Conservation (phyloP, 1,284 basidiomycete genomes). For the Pulveroboletus sp. region DNA sequence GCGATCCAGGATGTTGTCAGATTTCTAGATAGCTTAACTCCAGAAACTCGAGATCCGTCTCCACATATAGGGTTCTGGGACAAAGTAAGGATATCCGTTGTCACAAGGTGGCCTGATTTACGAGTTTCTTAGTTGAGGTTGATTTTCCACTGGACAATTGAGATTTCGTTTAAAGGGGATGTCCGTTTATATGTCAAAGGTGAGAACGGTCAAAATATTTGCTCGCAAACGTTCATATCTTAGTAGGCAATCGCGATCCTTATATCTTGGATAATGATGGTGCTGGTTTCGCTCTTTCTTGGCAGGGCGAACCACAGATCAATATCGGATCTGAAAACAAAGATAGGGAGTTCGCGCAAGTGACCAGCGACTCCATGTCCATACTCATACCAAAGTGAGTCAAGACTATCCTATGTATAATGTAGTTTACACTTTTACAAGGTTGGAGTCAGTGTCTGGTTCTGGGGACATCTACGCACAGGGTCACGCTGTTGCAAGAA, state of each 20-base stretch:
- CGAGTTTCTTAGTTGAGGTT: slow-evolving; percentile 64
- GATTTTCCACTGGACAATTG: slow-evolving; percentile 83
- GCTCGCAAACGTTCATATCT: slow-evolving; percentile 19
- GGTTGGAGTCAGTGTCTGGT: slow-evolving; percentile 23
- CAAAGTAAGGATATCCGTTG: slow-evolving; percentile 48
- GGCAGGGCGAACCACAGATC: slow-evolving; percentile 78
- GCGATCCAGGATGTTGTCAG: slow-evolving; percentile 87
- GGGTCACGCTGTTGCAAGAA: slow-evolving; percentile 25
- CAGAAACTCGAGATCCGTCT: slow-evolving; percentile 84
- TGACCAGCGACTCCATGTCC: slow-evolving; percentile 78
- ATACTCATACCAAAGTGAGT: slow-evolving; percentile 81
- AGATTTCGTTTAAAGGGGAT: slow-evolving; percentile 71
- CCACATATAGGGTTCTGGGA: slow-evolving; percentile 95
- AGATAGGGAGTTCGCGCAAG: slow-evolving; percentile 82
- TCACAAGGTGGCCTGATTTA: background rate
- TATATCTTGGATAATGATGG: slow-evolving; percentile 75
- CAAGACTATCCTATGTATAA: background rate
- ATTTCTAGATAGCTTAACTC: slow-evolving; percentile 81
- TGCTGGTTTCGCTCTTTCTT: slow-evolving; percentile 88
- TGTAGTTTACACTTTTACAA: slow-evolving; percentile 12
- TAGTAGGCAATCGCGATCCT: slow-evolving; percentile 80
- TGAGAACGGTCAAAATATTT: slow-evolving; percentile 29
- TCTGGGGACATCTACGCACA: slow-evolving; percentile 19
- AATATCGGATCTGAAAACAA: slow-evolving; percentile 75
- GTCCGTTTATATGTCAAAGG: slow-evolving; percentile 88